These are phyloP conservation scores for Starmerella bombicola DNA, from an alignment of 805 yeast species.

Conservation along the genomic window DNA sequence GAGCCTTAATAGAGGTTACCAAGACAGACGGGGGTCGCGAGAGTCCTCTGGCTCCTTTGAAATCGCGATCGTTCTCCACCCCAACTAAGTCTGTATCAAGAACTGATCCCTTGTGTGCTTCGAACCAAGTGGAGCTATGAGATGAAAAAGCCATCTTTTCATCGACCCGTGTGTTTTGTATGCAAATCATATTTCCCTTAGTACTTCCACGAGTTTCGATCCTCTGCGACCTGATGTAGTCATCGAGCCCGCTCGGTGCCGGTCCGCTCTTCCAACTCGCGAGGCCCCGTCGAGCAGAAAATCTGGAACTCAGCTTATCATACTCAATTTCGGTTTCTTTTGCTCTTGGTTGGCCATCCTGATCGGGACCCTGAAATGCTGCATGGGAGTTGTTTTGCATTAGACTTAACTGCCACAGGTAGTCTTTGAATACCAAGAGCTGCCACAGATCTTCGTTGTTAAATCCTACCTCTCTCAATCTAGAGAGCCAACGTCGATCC, in stretches of 20 bases:
- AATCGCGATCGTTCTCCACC: not conserved
- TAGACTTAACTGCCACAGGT: slow-evolving; percentile 35
- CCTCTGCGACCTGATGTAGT: slow-evolving; percentile 7
- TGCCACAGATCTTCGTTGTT: slow-evolving; percentile 72
- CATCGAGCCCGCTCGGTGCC: slow-evolving; percentile 11
- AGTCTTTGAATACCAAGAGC: slow-evolving; percentile 54
- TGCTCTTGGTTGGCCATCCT: no score
- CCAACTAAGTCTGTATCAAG: not conserved
- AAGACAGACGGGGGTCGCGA: slow-evolving; percentile 23
- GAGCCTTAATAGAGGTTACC: slow-evolving; percentile 55
- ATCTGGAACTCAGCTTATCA: not conserved
- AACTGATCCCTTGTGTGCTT: not conserved
- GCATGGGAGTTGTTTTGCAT: slow-evolving; percentile 1
- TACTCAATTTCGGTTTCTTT: slow-evolving; percentile 3
- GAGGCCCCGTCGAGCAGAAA: not conserved
- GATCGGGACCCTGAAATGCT: not conserved
- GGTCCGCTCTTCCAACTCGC: slow-evolving; percentile 16
- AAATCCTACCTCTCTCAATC: slow-evolving; percentile 61
- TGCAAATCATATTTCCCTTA: not conserved
- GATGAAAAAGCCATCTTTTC: not conserved
- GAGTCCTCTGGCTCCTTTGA: not conserved
- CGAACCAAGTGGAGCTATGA: not conserved
- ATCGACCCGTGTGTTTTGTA: not conserved
- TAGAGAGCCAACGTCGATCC: slow-evolving; percentile 45
- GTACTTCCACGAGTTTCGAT: not conserved